Evolutionary conservation across 306 rosid genomes (phyloP).

Genomic region (Luffa acutangula): DNA sequence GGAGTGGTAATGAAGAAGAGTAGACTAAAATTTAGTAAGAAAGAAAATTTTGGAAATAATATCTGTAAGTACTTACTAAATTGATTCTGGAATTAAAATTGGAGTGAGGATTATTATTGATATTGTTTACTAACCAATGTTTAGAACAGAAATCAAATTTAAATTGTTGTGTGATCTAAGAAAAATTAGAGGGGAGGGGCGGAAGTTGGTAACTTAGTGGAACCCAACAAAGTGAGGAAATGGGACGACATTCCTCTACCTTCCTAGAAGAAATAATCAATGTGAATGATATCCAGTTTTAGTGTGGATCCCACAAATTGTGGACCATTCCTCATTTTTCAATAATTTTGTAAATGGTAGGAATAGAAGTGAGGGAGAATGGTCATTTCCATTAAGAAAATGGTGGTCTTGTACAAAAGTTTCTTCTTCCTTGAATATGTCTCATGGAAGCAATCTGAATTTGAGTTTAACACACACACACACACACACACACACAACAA

Average conservation of each 20-base stretch:
- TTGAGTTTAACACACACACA: background rate
- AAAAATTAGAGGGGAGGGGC: no score
- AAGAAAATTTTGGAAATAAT: background rate
- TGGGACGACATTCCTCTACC: no score
- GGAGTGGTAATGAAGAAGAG: background rate
- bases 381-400: background rate
- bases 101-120: background rate
- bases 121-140: background rate
- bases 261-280: background rate
- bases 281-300: background rate
- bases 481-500: no score
- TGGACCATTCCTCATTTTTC: background rate
- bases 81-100: background rate
- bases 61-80: background rate
- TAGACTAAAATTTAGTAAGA: background rate
- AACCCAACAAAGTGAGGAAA: no score
- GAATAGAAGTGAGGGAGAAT: background rate
- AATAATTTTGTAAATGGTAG: background rate
- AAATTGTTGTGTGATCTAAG: no score
- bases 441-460: background rate
- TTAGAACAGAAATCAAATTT: background rate
- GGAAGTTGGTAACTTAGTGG: no score
- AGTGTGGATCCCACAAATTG: background rate
- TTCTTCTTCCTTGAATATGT: background rate
- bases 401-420: background rate